A percentile compares a stretch with the other conserved stretches of the same genome.
Evolutionary conservation across 1,284 basidiomycete species (phyloP).

Genomic region (Fomes fomentarius): DNA sequence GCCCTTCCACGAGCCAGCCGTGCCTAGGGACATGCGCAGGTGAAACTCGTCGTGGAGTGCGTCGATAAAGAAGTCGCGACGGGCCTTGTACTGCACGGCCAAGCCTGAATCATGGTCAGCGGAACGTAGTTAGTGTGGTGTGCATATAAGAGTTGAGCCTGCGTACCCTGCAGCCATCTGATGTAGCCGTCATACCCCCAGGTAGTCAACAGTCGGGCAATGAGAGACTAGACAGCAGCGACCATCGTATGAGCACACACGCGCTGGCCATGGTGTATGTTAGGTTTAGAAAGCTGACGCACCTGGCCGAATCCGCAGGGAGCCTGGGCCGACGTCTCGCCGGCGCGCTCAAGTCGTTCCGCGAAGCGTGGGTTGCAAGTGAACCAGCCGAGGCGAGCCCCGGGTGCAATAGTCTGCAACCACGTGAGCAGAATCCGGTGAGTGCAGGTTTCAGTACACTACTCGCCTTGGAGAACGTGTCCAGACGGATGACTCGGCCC

Average conservation of each 20-base stretch:
- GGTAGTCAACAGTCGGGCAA: constrained; percentile 62
- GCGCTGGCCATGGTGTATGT: no score
- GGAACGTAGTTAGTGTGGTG: background rate
- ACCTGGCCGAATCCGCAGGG: constrained; percentile 77
- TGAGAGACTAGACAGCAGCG: constrained; percentile 46
- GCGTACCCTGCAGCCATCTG: constrained; percentile 71
- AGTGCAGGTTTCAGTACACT: background rate
- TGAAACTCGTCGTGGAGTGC: constrained; percentile 56
- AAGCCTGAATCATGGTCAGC: constrained; percentile 42
- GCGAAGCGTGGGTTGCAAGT: constrained; percentile 73
- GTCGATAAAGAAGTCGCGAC: constrained; percentile 68
- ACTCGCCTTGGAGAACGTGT: constrained; percentile 80
- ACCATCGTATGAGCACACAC: background rate
- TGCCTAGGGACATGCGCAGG: constrained; percentile 36
- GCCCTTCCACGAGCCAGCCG: constrained; percentile 42
- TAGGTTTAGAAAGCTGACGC: background rate
- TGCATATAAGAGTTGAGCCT: background rate
- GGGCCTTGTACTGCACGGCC: constrained; percentile 53
- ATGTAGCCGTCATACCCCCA: constrained; percentile 78
- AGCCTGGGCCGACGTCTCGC: constrained; percentile 72
- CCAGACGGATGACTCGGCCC: constrained; percentile 78
- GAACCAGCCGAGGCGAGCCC: constrained; percentile 80
- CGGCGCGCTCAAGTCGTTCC: constrained; percentile 76
- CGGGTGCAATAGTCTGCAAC: constrained; percentile 69
- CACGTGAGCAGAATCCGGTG: background rate